A percentile compares a stretch with the other conserved stretches of the same genome.
Evolutionary conservation across 2,329 filamentous ascomycete species (phyloP).

Genomic region (Phialemonium atrogriseum): DNA sequence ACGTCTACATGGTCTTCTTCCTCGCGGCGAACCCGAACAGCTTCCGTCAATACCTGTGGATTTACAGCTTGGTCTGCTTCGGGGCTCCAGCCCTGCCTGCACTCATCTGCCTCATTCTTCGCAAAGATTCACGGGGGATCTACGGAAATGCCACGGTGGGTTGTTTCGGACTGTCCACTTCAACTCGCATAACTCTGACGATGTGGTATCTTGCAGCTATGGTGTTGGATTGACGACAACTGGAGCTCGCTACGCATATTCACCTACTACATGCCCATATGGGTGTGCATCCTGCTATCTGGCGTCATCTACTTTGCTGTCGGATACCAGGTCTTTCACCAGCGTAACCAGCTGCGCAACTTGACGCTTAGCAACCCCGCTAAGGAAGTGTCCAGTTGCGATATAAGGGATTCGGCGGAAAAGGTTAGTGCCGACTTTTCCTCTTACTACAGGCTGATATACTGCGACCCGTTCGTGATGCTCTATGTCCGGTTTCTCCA

Average conservation of each 20-base stretch:
- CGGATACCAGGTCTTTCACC: constrained; percentile 51
- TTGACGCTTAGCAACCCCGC: constrained; percentile 38
- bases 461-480: neutral
- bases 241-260: constrained; percentile 52
- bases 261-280: constrained; percentile 54
- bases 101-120: constrained; percentile 54
- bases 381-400: constrained; percentile 20
- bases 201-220: constrained; percentile 33
- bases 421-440: constrained; percentile 18
- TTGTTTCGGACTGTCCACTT: constrained; percentile 1
- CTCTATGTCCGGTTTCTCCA: neutral
- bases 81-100: constrained; percentile 62
- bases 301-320: constrained; percentile 47
- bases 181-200: constrained; percentile 7
- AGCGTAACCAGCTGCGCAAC: constrained; percentile 46
- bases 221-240: constrained; percentile 51
- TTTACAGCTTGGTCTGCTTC: constrained; percentile 64
- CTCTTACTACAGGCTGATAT: neutral
- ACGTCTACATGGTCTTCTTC: constrained; percentile 66
- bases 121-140: constrained; percentile 26
- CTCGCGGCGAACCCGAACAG: constrained; percentile 53
- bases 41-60: constrained; percentile 64
- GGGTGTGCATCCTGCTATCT: constrained; percentile 49
- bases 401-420: constrained; percentile 21
- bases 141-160: constrained; percentile 51